Conservation (phyloP, 805 yeast species). For the Wickerhamomyces pijperi region DNA sequence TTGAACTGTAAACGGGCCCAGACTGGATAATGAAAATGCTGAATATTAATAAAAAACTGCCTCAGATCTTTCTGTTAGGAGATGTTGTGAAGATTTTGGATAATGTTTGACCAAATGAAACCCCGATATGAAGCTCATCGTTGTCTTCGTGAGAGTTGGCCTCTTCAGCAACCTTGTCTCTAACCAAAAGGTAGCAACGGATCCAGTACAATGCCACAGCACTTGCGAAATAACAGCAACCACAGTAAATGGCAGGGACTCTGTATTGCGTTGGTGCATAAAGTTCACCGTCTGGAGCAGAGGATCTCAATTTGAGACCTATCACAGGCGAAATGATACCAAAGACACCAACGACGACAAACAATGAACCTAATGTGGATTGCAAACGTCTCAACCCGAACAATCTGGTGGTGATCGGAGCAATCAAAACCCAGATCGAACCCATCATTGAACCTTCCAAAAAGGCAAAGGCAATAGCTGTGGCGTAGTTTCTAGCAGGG, state of each 20-base stretch:
- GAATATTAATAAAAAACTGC: no score
- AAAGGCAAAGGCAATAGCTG: slow-evolving; percentile 40
- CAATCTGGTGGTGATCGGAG: slow-evolving; percentile 39
- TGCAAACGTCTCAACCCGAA: slow-evolving; percentile 45
- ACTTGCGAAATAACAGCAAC: slow-evolving; percentile 37
- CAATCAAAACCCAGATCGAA: slow-evolving; percentile 42
- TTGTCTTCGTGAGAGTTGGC: slow-evolving; percentile 17
- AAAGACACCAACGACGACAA: slow-evolving; percentile 39
- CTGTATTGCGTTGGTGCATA: slow-evolving; percentile 36
- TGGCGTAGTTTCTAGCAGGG: slow-evolving; percentile 48
- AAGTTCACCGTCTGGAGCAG: slow-evolving; percentile 15
- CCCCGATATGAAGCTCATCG: slow-evolving; percentile 13
- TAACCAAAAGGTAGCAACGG: slow-evolving; percentile 44
- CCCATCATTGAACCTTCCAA: slow-evolving; percentile 52
- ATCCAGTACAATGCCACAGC: slow-evolving; percentile 30
- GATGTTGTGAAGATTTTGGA: slow-evolving; percentile 5
- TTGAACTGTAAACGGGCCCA: no score
- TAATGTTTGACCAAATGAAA: slow-evolving; percentile 2
- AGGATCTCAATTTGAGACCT: slow-evolving; percentile 38
- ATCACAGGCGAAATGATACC: slow-evolving; percentile 51
- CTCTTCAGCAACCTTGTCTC: slow-evolving; percentile 27
- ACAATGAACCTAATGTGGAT: slow-evolving; percentile 38
- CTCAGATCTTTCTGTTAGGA: slow-evolving; percentile 5
- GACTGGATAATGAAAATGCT: no score
- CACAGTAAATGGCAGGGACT: slow-evolving; percentile 48